Evolutionary conservation across 805 yeast species (phyloP).

Genomic region (Yarrowia phangngaensis): DNA sequence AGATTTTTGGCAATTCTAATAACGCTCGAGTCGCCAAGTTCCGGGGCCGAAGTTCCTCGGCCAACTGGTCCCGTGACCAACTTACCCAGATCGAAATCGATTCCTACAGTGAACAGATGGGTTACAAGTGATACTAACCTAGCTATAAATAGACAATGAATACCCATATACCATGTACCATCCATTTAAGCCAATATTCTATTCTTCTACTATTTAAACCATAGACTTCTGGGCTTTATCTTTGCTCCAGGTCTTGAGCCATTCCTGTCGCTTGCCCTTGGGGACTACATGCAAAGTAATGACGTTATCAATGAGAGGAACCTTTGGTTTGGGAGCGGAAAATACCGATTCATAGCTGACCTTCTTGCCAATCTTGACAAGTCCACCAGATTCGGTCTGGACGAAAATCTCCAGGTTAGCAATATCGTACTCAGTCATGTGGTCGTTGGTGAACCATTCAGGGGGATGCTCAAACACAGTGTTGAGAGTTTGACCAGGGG

Average conservation of each 20-base stretch:
- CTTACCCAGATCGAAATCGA: constrained; percentile 48
- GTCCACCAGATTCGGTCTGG: constrained; percentile 81
- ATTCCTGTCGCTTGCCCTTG: constrained; percentile 55
- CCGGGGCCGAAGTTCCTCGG: constrained; percentile 54
- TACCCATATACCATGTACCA: too few relatives aligned
- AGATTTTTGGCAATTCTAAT: constrained; percentile 52
- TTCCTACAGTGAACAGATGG: constrained; percentile 48
- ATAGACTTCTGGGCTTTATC: constrained; percentile 30
- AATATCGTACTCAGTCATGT: constrained; percentile 51
- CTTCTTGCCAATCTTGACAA: constrained; percentile 80
- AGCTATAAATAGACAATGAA: too few relatives aligned
- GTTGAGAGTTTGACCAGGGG: constrained; percentile 60
- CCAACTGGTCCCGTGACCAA: constrained; percentile 49
- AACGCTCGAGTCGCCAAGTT: constrained; percentile 43
- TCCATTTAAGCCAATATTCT: too few relatives aligned
- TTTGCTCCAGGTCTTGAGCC: constrained; percentile 49
- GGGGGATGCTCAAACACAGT: constrained; percentile 62
- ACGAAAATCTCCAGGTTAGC: constrained; percentile 66
- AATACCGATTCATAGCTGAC: constrained; percentile 61
- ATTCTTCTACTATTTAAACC: too few relatives aligned
- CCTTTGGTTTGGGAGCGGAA: constrained; percentile 55
- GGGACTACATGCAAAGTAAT: constrained; percentile 77
- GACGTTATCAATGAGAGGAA: constrained; percentile 73
- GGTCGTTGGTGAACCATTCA: constrained; percentile 63
- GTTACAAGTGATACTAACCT: constrained; percentile 35